Base-by-base conservation (phyloP, 495 filamentous ascomycete species). In the Lepidopterella palustris region DNA sequence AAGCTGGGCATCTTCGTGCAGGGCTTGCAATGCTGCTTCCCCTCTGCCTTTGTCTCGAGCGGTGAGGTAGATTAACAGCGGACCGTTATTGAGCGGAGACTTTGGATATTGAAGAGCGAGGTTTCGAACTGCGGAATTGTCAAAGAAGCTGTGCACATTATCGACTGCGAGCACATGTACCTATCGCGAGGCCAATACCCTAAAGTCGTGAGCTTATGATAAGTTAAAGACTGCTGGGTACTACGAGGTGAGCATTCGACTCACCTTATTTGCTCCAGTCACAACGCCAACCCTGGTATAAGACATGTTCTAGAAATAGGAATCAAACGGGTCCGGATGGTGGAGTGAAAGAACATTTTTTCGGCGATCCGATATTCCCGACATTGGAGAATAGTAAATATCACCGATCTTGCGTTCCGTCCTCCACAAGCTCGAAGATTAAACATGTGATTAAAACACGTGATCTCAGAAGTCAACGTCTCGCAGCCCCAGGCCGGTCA, bases 51-150 rank as follows among this genome's bases (percentile, higher is more conserved):
- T 55, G 42, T 78, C 76, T 48, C 78, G 76, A 10, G 78, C 78
- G 6, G 78, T 78, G 4, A 81, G 71, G 65, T 81, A 81, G 62
- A 81, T 80, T 40, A 79, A 68, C 47, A 80, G 60, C 3, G 74
- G 72, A 9, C 73, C 74, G 48, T 69, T 70, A 51, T 76, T 74
- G 58, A 77, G 64, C 11, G 75, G 50, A 4, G 77, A 79, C 3
- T 68, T 71, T 23, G 78, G 76, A 53, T 81, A 80, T 63, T 78
- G 70, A 4, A 80, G 67, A 2, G 78, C 71, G 39, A 76, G 70
- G 23, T 76, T 63, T 25, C 73, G 72, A 32, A 76, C 73, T 75
- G 45, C 6, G 39, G 25, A 35, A 20, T 27, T 25, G 23, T 28
- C 31, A 60, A 28, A 24, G 28, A 39, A 28, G 27, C 11, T 47